Evolutionary conservation across 2,329 filamentous ascomycete genomes (phyloP).

Genomic region (Sordariomycetes sp.): DNA sequence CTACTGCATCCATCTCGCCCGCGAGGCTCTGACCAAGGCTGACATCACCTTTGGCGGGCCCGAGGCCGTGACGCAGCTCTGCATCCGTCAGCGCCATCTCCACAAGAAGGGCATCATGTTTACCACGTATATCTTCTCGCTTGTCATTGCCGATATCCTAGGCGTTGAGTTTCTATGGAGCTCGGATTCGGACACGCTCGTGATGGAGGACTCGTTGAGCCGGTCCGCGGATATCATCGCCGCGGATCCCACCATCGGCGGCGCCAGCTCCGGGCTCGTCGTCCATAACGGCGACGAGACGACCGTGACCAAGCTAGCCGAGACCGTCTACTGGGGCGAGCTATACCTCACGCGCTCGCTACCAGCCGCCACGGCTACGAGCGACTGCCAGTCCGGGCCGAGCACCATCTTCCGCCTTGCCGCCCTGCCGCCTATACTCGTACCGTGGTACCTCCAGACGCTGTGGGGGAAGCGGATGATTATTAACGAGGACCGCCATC

Average conservation of each 20-base stretch:
- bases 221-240: constrained; percentile 11
- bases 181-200: constrained; percentile 14
- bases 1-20: constrained; percentile 12
- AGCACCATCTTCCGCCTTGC: constrained; percentile 12
- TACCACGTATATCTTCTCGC: constrained; percentile 12
- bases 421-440: constrained; percentile 13
- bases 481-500: constrained; percentile 15
- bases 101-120: constrained; percentile 17
- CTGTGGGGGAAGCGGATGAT: constrained; percentile 15
- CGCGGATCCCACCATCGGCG: constrained; percentile 10
- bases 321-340: constrained; percentile 14
- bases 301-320: constrained; percentile 9
- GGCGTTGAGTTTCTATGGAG: constrained; percentile 15
- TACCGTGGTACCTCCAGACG: constrained; percentile 14
- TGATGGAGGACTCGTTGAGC: constrained; percentile 9
- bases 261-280: constrained; percentile 12
- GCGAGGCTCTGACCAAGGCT: constrained; percentile 8
- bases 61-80: constrained; percentile 8
- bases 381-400: constrained; percentile 14
- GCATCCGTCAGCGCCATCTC: constrained; percentile 13
- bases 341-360: constrained; percentile 13
- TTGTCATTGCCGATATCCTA: constrained; percentile 12
- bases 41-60: constrained; percentile 8
- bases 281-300: constrained; percentile 12
- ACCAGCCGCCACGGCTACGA: constrained; percentile 11